Base-by-base conservation (phyloP, 2,329 filamentous ascomycete species). In the Saccharata proteae region DNA sequence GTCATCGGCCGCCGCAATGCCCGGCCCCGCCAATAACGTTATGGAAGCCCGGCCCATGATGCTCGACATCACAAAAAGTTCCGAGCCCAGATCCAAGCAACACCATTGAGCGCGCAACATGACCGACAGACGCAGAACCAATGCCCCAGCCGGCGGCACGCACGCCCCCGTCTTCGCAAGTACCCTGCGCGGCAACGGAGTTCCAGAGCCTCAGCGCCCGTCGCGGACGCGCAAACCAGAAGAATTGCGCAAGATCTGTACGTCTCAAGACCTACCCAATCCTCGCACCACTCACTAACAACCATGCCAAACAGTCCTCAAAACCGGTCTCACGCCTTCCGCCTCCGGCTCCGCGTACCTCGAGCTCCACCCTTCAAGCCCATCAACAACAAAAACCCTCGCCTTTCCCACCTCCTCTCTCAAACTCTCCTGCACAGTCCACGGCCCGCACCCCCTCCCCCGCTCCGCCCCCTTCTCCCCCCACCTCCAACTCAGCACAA, bases 291-390 rank as follows among this genome's bases (percentile, higher is more conserved):
- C 23, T 37, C 12, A 34, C 32, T 27, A 40, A 45, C 39, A 55
- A 42, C 26, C 29, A 31, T 29, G 45, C 8, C n/a, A 17, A 20
- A 12, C 40, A 93, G 85, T 88, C 53, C 66, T 96, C 26, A 85
- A 90, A 55, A 94, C 88, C 6, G 85, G 85, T 15, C 72, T 96
- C 4, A 86, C 90, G 1, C 88, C 90, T 12, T 92, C 88, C 10
- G 90, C 90, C 9, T 90, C 84, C 29, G 90, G 90, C 10, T 94
- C 86, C 12, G 84, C 90, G 33, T 98, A 88, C 54, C 66, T 88
- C 33, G 83, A 75, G 51, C 58, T 67, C 18, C 59, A 64, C 14
- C 54, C 55, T 38, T n/a, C n/a, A n/a, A n/a, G n/a, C n/a, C 46
- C 51, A 33, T 55, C 54, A 5, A 21, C 43, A 9, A 16, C 38